Evolutionary conservation across 306 rosid species (phyloP).

Genomic region (Phaseolus lunatus): DNA sequence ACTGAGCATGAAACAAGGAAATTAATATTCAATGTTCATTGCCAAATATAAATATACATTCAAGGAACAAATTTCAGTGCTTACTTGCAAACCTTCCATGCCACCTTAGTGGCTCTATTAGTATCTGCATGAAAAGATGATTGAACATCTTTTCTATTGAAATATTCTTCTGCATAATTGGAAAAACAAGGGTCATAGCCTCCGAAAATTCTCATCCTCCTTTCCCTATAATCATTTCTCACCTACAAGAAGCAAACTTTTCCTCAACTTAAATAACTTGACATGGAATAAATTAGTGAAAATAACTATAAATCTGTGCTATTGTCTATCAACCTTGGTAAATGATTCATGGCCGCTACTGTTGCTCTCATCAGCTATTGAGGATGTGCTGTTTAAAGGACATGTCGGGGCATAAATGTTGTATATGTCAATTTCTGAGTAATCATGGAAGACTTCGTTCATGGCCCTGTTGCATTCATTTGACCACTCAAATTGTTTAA

Average conservation of each 20-base stretch:
- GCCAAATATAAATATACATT: not conserved
- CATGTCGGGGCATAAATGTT: constrained; percentile 64
- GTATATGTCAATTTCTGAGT: constrained; percentile 63
- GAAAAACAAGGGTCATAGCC: constrained; percentile 71
- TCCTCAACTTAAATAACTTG: not conserved
- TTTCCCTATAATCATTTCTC: constrained; percentile 38
- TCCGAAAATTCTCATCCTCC: constrained; percentile 58
- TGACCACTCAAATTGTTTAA: constrained; percentile 55
- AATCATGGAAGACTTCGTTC: constrained; percentile 47
- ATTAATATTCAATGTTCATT: constrained; percentile 20
- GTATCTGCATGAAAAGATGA: constrained; percentile 53
- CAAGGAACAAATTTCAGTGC: constrained; percentile 28
- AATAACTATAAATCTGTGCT: constrained; percentile 12
- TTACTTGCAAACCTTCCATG: constrained; percentile 66
- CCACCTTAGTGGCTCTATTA: constrained; percentile 25
- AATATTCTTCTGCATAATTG: constrained; percentile 54
- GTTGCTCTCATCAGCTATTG: constrained; percentile 21
- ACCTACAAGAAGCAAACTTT: constrained; percentile 39
- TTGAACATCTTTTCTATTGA: constrained; percentile 60
- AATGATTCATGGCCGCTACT: constrained; percentile 26
- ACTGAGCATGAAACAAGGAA: constrained; percentile 38
- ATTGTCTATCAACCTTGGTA: constrained; percentile 43
- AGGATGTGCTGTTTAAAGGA: constrained; percentile 45
- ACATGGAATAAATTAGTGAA: constrained; percentile 4
- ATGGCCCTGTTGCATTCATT: constrained; percentile 57